These are phyloP conservation scores for Podospora anserina DNA, from an alignment of 495 filamentous ascomycete genomes.

Conservation along the genomic window DNA sequence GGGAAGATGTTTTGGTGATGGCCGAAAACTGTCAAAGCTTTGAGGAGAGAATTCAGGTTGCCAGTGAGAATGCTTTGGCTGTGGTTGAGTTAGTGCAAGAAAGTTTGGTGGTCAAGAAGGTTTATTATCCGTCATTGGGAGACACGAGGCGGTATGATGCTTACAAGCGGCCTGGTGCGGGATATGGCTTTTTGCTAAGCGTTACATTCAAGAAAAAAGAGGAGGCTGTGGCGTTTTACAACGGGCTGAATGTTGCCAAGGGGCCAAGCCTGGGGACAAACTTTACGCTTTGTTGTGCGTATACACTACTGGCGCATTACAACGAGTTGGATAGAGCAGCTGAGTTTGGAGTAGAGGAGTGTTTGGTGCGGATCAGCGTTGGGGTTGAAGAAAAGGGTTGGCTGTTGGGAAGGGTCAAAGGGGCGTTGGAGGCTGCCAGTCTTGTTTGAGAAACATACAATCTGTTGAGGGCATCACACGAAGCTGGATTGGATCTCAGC, in stretches of 20 bases:
- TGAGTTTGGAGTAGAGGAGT: constrained; percentile 28
- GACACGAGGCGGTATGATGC: constrained; percentile 21
- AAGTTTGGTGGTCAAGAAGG: constrained; percentile 11
- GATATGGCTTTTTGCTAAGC: constrained; percentile 29
- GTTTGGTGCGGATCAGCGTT: constrained; percentile 33
- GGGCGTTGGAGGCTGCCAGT: constrained; percentile 12
- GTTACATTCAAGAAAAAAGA: constrained; percentile 14
- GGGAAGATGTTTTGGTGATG: constrained; percentile 22
- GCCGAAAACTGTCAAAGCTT: constrained; percentile 27
- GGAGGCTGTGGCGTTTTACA: constrained; percentile 25
- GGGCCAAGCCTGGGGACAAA: constrained; percentile 33
- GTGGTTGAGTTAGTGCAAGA: constrained; percentile 12
- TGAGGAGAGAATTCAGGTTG: constrained; percentile 7
- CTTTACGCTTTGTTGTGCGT: constrained; percentile 32
- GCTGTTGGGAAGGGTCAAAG: constrained; percentile 20
- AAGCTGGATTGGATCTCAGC: neutral
- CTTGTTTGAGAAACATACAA: neutral
- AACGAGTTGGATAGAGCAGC: constrained; percentile 29
- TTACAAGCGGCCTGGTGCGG: constrained; percentile 5
- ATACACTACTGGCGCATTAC: constrained; percentile 30
- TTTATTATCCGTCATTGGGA: constrained; percentile 27
- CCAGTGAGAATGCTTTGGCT: constrained; percentile 17
- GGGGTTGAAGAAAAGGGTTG: constrained; percentile 28
- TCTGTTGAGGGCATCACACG: neutral
- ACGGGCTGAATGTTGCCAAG: constrained; percentile 27